These are phyloP conservation scores for Botryotinia narcissicola DNA, from an alignment of 2,329 filamentous ascomycete genomes.

Conservation along the genomic window DNA sequence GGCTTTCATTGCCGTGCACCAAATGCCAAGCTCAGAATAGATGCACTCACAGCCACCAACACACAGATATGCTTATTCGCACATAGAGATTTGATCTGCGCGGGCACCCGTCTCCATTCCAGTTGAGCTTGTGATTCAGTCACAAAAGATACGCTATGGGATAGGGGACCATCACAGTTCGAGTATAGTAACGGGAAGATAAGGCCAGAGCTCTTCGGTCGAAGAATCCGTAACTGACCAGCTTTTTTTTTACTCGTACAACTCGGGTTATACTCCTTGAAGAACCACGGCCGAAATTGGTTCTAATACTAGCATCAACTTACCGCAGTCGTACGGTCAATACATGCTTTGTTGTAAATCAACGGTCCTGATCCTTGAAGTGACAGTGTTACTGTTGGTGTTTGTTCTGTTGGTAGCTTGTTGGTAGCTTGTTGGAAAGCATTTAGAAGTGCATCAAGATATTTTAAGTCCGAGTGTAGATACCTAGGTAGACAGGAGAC, in stretches of 20 bases:
- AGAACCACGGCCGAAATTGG: not conserved
- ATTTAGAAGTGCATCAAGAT: not conserved
- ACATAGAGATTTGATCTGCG: not conserved
- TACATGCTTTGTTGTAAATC: slow-evolving; percentile 6
- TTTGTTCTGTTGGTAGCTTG: not conserved
- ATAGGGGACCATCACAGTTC: not conserved
- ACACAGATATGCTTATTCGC: not conserved
- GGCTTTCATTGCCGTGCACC: not conserved
- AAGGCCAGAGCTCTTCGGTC: not conserved
- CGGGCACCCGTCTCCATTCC: not conserved
- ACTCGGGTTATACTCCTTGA: slow-evolving; percentile 1
- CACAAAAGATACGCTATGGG: not conserved
- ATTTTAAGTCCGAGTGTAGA: not conserved
- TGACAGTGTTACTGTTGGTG: not conserved
- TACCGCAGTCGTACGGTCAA: not conserved
- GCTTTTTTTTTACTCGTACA: not conserved
- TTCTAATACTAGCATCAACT: not conserved
- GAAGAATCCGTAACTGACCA: not conserved
- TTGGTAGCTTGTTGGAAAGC: slow-evolving; percentile 6
- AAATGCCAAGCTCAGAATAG: not conserved
- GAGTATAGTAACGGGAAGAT: not conserved
- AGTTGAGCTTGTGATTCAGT: not conserved
- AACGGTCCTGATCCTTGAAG: not conserved
- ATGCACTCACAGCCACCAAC: not conserved
- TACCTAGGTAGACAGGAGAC: not conserved